Evolutionary conservation across 192 early-diverging fungal species (phyloP).

Genomic region (Coemansia sp.): DNA sequence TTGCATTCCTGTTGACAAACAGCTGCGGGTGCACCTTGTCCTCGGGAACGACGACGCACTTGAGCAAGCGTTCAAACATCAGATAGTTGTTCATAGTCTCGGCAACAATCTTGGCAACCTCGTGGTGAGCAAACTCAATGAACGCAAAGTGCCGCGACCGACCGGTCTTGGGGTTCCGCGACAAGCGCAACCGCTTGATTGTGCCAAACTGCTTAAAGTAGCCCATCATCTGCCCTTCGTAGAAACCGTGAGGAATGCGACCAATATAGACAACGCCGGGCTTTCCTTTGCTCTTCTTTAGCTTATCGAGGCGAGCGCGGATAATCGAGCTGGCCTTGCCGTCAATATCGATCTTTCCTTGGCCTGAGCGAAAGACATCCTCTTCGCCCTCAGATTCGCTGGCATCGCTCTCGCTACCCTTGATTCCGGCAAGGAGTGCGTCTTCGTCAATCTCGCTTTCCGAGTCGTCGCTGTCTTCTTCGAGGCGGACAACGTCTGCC

Average conservation of each 20-base stretch:
- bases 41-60: constrained; percentile 72
- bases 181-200: constrained; percentile 73
- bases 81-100: constrained; percentile 98
- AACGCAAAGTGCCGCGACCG: constrained; percentile 92
- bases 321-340: constrained; percentile 14
- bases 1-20: constrained; percentile 68
- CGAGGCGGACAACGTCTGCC: constrained; percentile 19
- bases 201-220: constrained; percentile 96
- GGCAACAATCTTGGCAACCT: constrained; percentile 88
- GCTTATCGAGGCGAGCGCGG: constrained; percentile 13
- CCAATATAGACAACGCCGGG: constrained; percentile 84
- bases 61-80: constrained; percentile 75
- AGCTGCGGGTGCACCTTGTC: constrained; percentile 73
- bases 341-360: constrained; percentile 28
- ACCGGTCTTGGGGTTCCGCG: constrained; percentile 92
- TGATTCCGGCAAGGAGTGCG: constrained; percentile 44
- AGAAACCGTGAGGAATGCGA: constrained; percentile 94
- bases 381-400: constrained; percentile 37
- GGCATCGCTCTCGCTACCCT: constrained; percentile 40
- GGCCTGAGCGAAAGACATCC: constrained; percentile 20
- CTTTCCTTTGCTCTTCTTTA: constrained; percentile 10
- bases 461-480: constrained; percentile 23
- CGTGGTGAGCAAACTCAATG: constrained; percentile 80
- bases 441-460: constrained; percentile 41
- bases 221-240: constrained; percentile 85